Evolutionary conservation across 2,329 filamentous ascomycete genomes (phyloP).

Genomic region (Fusarium goolgardi): DNA sequence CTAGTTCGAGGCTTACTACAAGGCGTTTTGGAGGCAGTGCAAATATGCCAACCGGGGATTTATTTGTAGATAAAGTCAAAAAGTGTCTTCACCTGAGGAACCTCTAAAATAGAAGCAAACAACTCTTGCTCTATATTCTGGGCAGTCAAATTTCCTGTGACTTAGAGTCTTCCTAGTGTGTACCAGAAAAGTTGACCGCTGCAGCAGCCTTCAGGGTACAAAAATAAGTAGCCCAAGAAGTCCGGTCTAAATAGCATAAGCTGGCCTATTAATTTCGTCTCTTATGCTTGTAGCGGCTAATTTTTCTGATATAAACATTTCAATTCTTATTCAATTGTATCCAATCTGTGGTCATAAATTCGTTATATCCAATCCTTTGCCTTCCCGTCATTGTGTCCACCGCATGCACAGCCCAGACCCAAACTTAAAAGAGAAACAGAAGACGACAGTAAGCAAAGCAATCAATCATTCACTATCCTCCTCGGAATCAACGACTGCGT

Average conservation of each 20-base stretch:
- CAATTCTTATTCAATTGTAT: neutral
- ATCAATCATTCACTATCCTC: conserved; percentile 26
- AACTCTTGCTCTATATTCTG: neutral
- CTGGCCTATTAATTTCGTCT: too few relatives aligned
- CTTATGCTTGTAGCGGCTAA: too few relatives aligned
- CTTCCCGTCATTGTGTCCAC: neutral
- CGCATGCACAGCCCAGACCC: neutral
- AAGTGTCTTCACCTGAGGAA: neutral
- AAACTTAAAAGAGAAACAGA: too few relatives aligned
- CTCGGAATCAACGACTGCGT: conserved; percentile 31
- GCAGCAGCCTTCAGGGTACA: too few relatives aligned
- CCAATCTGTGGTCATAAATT: neutral
- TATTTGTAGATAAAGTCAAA: neutral
- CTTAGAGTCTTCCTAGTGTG: too few relatives aligned
- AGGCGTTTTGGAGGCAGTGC: conserved; percentile 20
- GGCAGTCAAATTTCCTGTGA: too few relatives aligned
- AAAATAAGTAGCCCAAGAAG: too few relatives aligned
- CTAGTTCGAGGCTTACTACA: conserved; percentile 15
- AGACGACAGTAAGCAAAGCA: neutral
- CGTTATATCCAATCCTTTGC: neutral
- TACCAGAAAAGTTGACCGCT: too few relatives aligned
- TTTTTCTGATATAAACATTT: too few relatives aligned
- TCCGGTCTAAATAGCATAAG: too few relatives aligned
- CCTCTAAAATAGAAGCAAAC: neutral
- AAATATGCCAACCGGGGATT: neutral